A percentile compares a stretch with the other conserved stretches of the same genome.
phyloP scores from a whole-genome alignment of 441 rosid species.

The Pelargonium exstipulatum region DNA sequence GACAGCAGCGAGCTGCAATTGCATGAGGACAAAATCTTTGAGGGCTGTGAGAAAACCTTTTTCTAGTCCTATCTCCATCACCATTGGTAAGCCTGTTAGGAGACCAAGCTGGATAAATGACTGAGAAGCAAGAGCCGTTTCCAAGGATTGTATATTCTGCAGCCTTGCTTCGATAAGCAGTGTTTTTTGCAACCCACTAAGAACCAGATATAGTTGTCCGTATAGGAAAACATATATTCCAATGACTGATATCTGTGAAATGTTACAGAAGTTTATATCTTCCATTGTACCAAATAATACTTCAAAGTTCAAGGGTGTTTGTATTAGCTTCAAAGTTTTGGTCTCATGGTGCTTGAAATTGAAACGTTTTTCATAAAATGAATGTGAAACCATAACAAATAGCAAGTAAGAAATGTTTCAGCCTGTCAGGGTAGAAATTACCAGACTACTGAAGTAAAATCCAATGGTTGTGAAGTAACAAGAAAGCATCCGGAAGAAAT shows the following conservation, averaged over 20 bases:
- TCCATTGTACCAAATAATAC: not conserved
- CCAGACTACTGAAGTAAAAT: constrained; percentile 89
- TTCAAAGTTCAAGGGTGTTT: not conserved
- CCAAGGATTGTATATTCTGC: constrained; percentile 75
- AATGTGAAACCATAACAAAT: not conserved
- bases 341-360: too few relatives aligned
- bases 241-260: constrained; percentile 64
- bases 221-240: constrained; percentile 90
- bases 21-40: constrained; percentile 95
- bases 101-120: constrained; percentile 97
- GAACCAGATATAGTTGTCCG: constrained; percentile 94
- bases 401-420: not conserved
- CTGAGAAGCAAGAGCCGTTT: constrained; percentile 96
- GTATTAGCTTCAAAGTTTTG: too few relatives aligned
- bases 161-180: constrained; percentile 74
- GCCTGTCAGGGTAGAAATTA: constrained; percentile 29
- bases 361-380: not conserved
- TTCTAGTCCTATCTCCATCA: constrained; percentile 96
- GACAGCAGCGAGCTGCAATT: constrained; percentile 88
- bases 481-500: constrained; percentile 95
- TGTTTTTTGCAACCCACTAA: constrained; percentile 80
- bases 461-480: constrained; percentile 98
- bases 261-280: constrained; percentile 8
- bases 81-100: constrained; percentile 95
- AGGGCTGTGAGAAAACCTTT: constrained; percentile 87